phyloP scores from a whole-genome alignment of 768 basidiomycete genomes.

The Boletellus sp. region DNA sequence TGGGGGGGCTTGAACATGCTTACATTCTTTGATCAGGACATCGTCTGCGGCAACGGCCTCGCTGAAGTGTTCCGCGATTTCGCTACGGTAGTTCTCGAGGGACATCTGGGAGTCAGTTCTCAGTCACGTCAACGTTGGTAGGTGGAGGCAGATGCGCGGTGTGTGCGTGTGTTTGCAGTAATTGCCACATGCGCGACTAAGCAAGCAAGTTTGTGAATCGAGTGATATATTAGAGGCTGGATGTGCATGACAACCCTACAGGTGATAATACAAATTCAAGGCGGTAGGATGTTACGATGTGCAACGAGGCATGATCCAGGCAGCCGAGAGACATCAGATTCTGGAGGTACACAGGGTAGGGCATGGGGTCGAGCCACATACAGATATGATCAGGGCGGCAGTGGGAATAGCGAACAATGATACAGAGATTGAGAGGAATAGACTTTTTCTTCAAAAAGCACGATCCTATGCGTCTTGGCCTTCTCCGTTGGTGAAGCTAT shows the following conservation, averaged over 20 bases:
- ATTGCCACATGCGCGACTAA: constrained; percentile 14
- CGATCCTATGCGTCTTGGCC: constrained; percentile 14
- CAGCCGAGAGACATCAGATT: constrained; percentile 17
- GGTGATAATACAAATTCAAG: constrained; percentile 29
- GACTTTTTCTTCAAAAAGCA: not conserved
- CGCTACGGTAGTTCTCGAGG: constrained; percentile 11
- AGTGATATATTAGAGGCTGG: constrained; percentile 19
- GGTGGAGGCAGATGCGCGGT: not conserved
- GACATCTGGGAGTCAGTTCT: constrained; percentile 16
- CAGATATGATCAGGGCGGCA: constrained; percentile 23
- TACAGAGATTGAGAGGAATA: constrained; percentile 4
- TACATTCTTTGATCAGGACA: constrained; percentile 52
- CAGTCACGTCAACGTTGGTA: too few relatives aligned
- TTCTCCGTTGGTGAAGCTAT: constrained; percentile 7
- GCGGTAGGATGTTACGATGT: constrained; percentile 21
- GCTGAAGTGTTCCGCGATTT: constrained; percentile 27
- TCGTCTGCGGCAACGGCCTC: constrained; percentile 37
- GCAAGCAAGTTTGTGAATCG: not conserved
- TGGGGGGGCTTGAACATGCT: constrained; percentile 9
- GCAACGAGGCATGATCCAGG: constrained; percentile 7
- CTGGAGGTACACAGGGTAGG: constrained; percentile 4
- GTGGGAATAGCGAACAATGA: constrained; percentile 18
- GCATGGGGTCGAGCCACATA: constrained; percentile 16
- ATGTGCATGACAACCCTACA: constrained; percentile 22
- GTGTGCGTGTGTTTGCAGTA: constrained; percentile 1